Conservation (phyloP, 2,329 filamentous ascomycete genomes). For the Tolypocladium album region DNA sequence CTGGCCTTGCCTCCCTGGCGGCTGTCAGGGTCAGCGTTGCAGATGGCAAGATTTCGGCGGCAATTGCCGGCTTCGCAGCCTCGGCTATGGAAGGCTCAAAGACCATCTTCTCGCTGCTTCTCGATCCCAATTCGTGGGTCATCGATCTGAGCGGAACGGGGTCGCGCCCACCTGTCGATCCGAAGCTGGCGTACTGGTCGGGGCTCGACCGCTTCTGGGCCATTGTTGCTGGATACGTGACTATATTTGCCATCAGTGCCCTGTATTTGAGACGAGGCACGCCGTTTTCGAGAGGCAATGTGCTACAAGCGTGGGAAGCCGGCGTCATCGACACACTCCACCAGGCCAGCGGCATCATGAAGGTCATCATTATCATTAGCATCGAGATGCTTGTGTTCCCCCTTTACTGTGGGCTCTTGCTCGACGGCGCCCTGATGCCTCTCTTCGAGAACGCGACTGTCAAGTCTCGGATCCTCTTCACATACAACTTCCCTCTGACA, state of each 20-base stretch:
- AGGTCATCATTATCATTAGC: constrained; percentile 95
- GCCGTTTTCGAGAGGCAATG: constrained; percentile 49
- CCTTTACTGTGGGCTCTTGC: constrained; percentile 83
- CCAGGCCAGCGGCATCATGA: constrained; percentile 93
- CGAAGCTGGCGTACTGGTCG: constrained; percentile 56
- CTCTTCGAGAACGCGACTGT: constrained; percentile 77
- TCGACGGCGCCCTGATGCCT: constrained; percentile 81
- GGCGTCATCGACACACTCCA: constrained; percentile 72
- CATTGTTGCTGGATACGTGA: constrained; percentile 69
- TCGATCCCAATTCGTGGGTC: constrained; percentile 45
- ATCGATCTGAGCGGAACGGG: constrained; percentile 41
- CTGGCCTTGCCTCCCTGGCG: constrained; percentile 30
- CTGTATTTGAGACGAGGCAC: constrained; percentile 68
- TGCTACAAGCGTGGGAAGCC: constrained; percentile 58
- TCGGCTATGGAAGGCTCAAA: constrained; percentile 10
- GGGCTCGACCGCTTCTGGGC: constrained; percentile 56
- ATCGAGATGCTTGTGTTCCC: constrained; percentile 99
- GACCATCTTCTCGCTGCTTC: constrained; percentile 15
- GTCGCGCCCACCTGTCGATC: constrained; percentile 31
- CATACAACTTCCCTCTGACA: constrained; percentile 67
- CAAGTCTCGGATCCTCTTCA: constrained; percentile 67
- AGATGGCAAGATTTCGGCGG: constrained; percentile 6
- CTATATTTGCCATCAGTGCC: constrained; percentile 63
- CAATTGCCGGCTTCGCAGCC: not conserved
- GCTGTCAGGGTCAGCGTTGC: constrained; percentile 25